These are phyloP conservation scores for Oryza australiensis DNA, from an alignment of 176 grass and related monocot genomes.

Conservation along the genomic window DNA sequence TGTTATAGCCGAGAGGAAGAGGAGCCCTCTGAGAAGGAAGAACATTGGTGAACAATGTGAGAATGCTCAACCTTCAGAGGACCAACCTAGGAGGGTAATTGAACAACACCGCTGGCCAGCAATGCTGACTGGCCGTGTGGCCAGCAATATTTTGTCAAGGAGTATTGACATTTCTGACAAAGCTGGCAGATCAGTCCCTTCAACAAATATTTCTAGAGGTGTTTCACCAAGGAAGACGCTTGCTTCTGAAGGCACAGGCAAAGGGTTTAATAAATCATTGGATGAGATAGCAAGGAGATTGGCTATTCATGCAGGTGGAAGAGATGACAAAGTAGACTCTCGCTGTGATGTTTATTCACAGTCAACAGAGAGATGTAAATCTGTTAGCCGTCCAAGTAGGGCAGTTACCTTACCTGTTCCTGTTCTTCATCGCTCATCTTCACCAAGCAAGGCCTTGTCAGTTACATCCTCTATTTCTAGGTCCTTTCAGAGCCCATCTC, in stretches of 20 bases:
- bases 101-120: constrained; percentile 69
- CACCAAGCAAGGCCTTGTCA: constrained; percentile 55
- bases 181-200: constrained; percentile 30
- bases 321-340: constrained; percentile 37
- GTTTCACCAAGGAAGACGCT: constrained; percentile 48
- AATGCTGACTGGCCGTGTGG: constrained; percentile 50
- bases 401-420: constrained; percentile 51
- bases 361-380: constrained; percentile 52
- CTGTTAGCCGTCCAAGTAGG: constrained; percentile 40
- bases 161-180: constrained; percentile 53
- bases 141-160: constrained; percentile 45
- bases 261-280: constrained; percentile 39
- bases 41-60: constrained; percentile 61
- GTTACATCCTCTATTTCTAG: constrained; percentile 35
- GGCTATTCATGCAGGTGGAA: constrained; percentile 45
- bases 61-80: constrained; percentile 53
- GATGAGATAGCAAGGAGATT: constrained; percentile 57
- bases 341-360: constrained; percentile 33
- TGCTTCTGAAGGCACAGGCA: constrained; percentile 35
- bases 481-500: constrained; percentile 53
- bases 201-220: constrained; percentile 51
- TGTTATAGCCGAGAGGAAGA: constrained; percentile 54
- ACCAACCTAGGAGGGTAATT: constrained; percentile 43
- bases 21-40: constrained; percentile 73
- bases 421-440: constrained; percentile 45